These are phyloP conservation scores for Inga leiocalycina DNA, from an alignment of 306 rosid species.

Conservation along the genomic window DNA sequence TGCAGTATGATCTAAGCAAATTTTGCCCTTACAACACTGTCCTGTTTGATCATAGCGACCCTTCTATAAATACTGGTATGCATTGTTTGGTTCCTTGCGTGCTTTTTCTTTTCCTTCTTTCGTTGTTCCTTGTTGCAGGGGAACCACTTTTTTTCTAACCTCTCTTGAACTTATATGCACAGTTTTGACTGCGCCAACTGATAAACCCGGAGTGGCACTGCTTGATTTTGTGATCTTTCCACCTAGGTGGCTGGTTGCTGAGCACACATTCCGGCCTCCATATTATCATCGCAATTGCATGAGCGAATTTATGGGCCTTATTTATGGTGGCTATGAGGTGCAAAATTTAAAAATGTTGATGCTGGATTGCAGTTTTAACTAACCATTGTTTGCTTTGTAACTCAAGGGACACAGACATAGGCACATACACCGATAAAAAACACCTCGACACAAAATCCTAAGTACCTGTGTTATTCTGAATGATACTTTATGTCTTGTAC, in stretches of 20 bases:
- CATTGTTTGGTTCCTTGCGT: background rate
- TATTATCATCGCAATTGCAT: slow-evolving; percentile 98
- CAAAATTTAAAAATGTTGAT: background rate
- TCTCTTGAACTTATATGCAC: slow-evolving; percentile 25
- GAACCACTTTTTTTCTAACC: background rate
- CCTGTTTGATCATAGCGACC: slow-evolving; percentile 87
- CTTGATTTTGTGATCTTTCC: slow-evolving; percentile 95
- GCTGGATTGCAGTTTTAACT: background rate
- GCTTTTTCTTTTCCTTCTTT: background rate
- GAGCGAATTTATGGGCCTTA: slow-evolving; percentile 99
- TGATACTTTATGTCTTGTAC: background rate
- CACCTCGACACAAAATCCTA: background rate
- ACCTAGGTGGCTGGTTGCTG: slow-evolving; percentile 95
- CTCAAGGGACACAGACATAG: background rate
- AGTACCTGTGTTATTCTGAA: background rate
- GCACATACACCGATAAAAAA: background rate
- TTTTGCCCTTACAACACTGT: slow-evolving; percentile 97
- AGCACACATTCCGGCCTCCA: slow-evolving; percentile 97
- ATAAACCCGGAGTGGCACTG: slow-evolving; percentile 88
- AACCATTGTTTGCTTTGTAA: slow-evolving; percentile 1
- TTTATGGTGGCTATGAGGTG: slow-evolving; percentile 94
- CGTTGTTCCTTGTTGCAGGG: background rate
- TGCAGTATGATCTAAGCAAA: slow-evolving; percentile 86
- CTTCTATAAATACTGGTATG: slow-evolving; percentile 90
- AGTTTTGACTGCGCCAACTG: slow-evolving; percentile 95